Conservation (phyloP, 2,329 filamentous ascomycete species). For the Coniochaeta hoffmannii region DNA sequence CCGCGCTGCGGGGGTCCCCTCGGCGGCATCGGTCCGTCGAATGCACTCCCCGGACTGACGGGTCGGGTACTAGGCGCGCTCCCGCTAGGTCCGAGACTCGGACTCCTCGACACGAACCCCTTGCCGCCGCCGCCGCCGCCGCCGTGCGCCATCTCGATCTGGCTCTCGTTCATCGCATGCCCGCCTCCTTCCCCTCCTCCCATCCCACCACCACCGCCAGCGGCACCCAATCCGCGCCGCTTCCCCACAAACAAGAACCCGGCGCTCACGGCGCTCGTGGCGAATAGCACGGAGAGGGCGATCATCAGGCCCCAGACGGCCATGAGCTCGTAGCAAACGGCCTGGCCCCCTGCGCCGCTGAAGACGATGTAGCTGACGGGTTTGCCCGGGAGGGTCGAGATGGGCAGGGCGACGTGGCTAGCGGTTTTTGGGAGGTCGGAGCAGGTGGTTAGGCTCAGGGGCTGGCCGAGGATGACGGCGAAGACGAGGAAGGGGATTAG, state of each 20-base stretch:
- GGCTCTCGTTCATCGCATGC: background rate
- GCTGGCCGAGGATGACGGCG: constrained; percentile 69
- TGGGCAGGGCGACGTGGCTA: constrained; percentile 35
- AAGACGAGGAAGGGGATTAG: constrained; percentile 74
- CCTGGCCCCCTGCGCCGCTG: constrained; percentile 39
- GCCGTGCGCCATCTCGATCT: constrained; percentile 4
- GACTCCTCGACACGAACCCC: background rate
- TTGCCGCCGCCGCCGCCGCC: background rate
- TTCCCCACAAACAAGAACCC: constrained; percentile 57
- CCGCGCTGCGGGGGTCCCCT: background rate
- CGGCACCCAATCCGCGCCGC: constrained; percentile 17
- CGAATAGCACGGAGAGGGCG: constrained; percentile 65
- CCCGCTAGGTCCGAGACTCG: background rate
- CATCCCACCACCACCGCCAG: background rate
- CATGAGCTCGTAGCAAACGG: constrained; percentile 78
- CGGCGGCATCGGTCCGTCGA: background rate
- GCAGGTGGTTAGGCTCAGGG: constrained; percentile 73
- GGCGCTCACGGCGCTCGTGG: constrained; percentile 52
- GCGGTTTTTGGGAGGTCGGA: constrained; percentile 34
- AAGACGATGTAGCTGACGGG: constrained; percentile 36
- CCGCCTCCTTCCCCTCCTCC: background rate
- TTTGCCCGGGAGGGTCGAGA: constrained; percentile 33
- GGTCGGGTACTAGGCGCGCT: background rate
- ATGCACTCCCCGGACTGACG: background rate
- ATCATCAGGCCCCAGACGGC: constrained; percentile 82